Evolutionary conservation across 768 basidiomycete species (phyloP).

Genomic region (Mycena haematopus): DNA sequence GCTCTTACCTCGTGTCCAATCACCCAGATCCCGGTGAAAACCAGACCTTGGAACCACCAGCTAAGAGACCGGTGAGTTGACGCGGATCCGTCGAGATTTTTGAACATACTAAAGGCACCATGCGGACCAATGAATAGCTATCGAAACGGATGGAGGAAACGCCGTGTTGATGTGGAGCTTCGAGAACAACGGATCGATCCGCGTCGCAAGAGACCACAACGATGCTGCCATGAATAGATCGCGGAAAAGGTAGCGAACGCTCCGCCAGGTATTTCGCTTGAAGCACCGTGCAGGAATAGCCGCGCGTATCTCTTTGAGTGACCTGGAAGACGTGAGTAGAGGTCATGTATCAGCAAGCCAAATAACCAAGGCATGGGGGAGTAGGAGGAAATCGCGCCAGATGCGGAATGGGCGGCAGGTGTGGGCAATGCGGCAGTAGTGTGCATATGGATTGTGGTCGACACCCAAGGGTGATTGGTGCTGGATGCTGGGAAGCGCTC

Average conservation of each 20-base stretch:
- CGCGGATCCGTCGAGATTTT: not conserved
- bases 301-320: constrained; percentile 55
- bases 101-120: constrained; percentile 55
- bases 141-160: constrained; percentile 41
- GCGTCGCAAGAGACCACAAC: constrained; percentile 49
- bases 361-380: constrained; percentile 19
- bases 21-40: constrained; percentile 65
- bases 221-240: constrained; percentile 53
- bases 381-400: not conserved
- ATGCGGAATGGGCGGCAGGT: too few species aligned
- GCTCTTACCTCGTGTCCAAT: constrained; percentile 59
- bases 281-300: constrained; percentile 56
- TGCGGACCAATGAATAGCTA: constrained; percentile 46
- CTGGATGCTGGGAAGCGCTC: not conserved
- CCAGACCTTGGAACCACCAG: constrained; percentile 70
- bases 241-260: constrained; percentile 50
- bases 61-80: constrained; percentile 32
- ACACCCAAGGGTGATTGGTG: not conserved
- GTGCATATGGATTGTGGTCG: too few species aligned
- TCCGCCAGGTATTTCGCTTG: constrained; percentile 46
- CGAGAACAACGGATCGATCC: constrained; percentile 52
- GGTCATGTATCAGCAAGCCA: too few species aligned
- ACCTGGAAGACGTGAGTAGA: constrained; percentile 37
- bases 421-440: too few species aligned
- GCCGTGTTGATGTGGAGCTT: constrained; percentile 27